phyloP scores from a whole-genome alignment of 441 rosid genomes.

The Adansonia rubrostipa region DNA sequence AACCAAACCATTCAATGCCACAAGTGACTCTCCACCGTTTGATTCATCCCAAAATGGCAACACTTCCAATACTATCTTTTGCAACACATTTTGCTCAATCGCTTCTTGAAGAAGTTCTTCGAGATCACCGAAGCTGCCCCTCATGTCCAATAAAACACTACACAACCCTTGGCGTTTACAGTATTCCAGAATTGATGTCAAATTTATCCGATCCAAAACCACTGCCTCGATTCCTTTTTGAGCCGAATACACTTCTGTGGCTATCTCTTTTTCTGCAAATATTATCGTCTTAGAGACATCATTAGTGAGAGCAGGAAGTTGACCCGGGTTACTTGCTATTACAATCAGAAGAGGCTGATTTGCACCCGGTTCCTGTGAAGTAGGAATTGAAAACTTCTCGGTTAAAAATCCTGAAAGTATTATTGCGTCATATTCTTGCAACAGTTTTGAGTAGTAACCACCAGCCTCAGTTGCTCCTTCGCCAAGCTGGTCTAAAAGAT shows the following conservation, averaged over 20 bases:
- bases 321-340: slow-evolving; percentile 40
- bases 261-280: slow-evolving; percentile 45
- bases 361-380: slow-evolving; percentile 67
- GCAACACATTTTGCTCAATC: slow-evolving; percentile 56
- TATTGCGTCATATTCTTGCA: slow-evolving; percentile 82
- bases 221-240: slow-evolving; percentile 53
- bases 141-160: slow-evolving; percentile 72
- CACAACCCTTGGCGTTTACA: slow-evolving; percentile 61
- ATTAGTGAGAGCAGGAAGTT: slow-evolving; percentile 37
- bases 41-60: slow-evolving; percentile 61
- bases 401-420: slow-evolving; percentile 58
- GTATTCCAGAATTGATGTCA: slow-evolving; percentile 60
- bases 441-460: slow-evolving; percentile 82
- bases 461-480: slow-evolving; percentile 55
- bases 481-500: slow-evolving; percentile 60
- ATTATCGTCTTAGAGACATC: slow-evolving; percentile 48
- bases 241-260: slow-evolving; percentile 38
- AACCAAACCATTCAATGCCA: slow-evolving; percentile 40
- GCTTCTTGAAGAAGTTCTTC: slow-evolving; percentile 59
- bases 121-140: slow-evolving; percentile 53
- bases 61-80: slow-evolving; percentile 69
- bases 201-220: slow-evolving; percentile 48
- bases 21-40: slow-evolving; percentile 27
- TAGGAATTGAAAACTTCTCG: slow-evolving; percentile 41
- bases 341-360: slow-evolving; percentile 68